Evolutionary conservation across 2,329 filamentous ascomycete species (phyloP).

Genomic region (Torrubiellomyces zombiae): DNA sequence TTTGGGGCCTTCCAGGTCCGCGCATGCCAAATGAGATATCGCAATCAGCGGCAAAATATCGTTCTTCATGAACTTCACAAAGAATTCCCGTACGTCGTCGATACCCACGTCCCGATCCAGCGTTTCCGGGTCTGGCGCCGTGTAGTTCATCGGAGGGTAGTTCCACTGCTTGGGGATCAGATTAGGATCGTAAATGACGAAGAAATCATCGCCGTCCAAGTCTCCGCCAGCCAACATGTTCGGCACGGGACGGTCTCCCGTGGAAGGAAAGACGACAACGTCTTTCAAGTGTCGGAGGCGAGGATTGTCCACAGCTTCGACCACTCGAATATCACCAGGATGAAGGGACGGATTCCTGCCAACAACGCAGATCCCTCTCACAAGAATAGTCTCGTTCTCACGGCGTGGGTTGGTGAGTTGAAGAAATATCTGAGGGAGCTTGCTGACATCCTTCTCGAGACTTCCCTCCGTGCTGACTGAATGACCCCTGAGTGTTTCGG

Average conservation of each 20-base stretch:
- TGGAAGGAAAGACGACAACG: slow-evolving; percentile 74
- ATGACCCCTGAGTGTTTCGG: slow-evolving; percentile 56
- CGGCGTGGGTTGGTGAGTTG: slow-evolving; percentile 50
- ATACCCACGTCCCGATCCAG: slow-evolving; percentile 49
- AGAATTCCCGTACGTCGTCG: slow-evolving; percentile 66
- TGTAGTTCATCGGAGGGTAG: slow-evolving; percentile 61
- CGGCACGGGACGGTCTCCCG: slow-evolving; percentile 67
- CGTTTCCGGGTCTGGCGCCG: slow-evolving; percentile 35
- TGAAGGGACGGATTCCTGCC: slow-evolving; percentile 90
- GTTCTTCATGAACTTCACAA: slow-evolving; percentile 85
- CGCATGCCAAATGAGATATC: slow-evolving; percentile 60
- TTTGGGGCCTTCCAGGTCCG: slow-evolving; percentile 55
- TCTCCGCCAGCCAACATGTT: slow-evolving; percentile 96
- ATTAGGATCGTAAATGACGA: slow-evolving; percentile 75
- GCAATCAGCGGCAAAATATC: slow-evolving; percentile 70
- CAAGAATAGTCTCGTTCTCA: slow-evolving; percentile 39
- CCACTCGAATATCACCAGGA: slow-evolving; percentile 78
- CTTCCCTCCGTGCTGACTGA: slow-evolving; percentile 27
- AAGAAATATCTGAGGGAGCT: slow-evolving; percentile 74
- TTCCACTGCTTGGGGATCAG: slow-evolving; percentile 59
- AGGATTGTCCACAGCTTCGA: slow-evolving; percentile 62
- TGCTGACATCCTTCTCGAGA: slow-evolving; percentile 24
- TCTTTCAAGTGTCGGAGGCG: slow-evolving; percentile 63
- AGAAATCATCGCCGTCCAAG: slow-evolving; percentile 88
- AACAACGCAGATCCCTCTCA: slow-evolving; percentile 65